phyloP scores from a whole-genome alignment of 345 rosid species.

The Aurinia saxatilis region DNA sequence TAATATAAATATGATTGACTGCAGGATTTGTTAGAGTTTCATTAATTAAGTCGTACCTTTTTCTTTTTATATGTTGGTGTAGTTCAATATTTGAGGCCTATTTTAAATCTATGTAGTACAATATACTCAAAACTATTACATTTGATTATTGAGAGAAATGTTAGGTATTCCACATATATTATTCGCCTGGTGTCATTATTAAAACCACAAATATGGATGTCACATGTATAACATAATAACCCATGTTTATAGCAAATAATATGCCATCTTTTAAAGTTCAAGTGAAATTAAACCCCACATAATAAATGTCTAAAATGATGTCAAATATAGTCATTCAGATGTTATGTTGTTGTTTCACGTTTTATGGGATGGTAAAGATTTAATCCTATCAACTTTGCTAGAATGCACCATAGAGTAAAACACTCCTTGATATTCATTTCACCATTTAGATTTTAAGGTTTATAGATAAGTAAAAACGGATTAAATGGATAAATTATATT shows the following conservation, averaged over 20 bases:
- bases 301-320: background rate
- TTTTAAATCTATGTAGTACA: conserved; percentile 3
- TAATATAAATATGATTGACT: conserved; percentile 15
- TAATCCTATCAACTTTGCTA: no score
- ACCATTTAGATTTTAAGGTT: no score
- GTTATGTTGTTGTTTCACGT: no score
- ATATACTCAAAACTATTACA: background rate
- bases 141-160: background rate
- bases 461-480: no score
- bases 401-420: no score
- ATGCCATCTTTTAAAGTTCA: background rate
- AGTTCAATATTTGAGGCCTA: conserved; percentile 4
- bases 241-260: background rate
- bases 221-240: background rate
- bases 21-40: background rate
- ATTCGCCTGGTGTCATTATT: background rate
- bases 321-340: no score
- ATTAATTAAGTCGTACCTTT: no score
- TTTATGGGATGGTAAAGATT: no score
- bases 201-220: background rate
- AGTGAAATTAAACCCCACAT: background rate
- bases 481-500: no score
- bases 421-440: no score
- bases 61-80: background rate
- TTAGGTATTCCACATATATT: background rate